Evolutionary conservation across 73 alveolate genomes (phyloP).

Genomic region (Paramecium sexaurelia): DNA sequence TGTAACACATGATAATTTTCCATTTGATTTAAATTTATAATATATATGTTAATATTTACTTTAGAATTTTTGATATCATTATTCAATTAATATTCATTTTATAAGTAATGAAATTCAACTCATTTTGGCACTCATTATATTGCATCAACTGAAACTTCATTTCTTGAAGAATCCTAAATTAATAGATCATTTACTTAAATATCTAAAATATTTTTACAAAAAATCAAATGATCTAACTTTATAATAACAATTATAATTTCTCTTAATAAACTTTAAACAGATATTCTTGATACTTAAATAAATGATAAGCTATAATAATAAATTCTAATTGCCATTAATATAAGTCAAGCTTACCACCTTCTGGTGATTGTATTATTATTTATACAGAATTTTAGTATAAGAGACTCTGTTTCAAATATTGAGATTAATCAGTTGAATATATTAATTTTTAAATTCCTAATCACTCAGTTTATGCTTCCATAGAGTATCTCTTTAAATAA

Average conservation of each 20-base stretch:
- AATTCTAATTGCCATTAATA: neutral
- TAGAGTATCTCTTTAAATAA: neutral
- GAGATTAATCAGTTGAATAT: neutral
- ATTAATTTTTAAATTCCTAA: neutral
- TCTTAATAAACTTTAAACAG: neutral
- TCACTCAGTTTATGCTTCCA: neutral
- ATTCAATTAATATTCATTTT: neutral
- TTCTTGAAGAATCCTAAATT: neutral
- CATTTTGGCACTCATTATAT: neutral
- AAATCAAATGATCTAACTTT: neutral
- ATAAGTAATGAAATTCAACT: neutral
- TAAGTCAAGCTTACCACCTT: neutral
- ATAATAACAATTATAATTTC: neutral
- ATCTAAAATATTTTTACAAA: neutral
- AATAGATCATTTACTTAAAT: neutral
- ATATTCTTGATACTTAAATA: neutral
- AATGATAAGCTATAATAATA: neutral
- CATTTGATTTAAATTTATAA: constrained; percentile 69
- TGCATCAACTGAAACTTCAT: neutral
- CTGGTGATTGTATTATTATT: constrained; percentile 44
- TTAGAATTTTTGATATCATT: neutral
- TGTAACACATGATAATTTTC: constrained; percentile 94
- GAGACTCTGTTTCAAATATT: constrained; percentile 14
- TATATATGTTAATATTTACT: neutral
- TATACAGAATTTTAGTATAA: constrained; percentile 15